Percentiles rank a stretch among this genome's conserved stretches.
phyloP scores from a whole-genome alignment of 768 basidiomycete species.

The Agaricus sinodeliciosus region DNA sequence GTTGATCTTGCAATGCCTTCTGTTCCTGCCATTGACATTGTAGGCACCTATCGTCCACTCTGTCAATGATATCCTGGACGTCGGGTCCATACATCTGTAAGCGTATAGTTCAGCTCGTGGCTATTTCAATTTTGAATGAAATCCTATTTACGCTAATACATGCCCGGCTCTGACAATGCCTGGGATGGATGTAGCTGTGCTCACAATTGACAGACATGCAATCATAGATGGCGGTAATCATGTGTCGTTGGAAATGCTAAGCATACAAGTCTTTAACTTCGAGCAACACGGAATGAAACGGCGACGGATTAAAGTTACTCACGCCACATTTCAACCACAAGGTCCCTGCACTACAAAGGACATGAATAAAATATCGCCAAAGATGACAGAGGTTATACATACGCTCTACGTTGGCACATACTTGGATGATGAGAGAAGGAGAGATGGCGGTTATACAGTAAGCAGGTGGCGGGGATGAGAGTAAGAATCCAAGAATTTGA shows the following conservation, averaged over 20 bases:
- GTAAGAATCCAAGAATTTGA: conserved; percentile 12
- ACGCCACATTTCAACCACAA: conserved; percentile 70
- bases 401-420: conserved; percentile 80
- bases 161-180: conserved; percentile 41
- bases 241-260: conserved; percentile 76
- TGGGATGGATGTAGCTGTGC: conserved; percentile 55
- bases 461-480: background rate
- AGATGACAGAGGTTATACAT: conserved; percentile 23
- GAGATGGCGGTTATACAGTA: conserved; percentile 2
- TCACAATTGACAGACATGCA: conserved; percentile 62
- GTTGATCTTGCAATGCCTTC: conserved; percentile 14
- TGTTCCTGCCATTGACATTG: conserved; percentile 43
- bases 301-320: conserved; percentile 14
- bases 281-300: conserved; percentile 1
- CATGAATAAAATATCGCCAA: conserved; percentile 13
- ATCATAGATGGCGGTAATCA: conserved; percentile 68
- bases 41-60: conserved; percentile 65
- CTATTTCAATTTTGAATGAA: background rate
- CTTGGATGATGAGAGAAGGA: conserved; percentile 3
- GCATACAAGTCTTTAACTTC: conserved; percentile 11
- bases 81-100: conserved; percentile 60
- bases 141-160: conserved; percentile 49
- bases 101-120: background rate
- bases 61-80: conserved; percentile 62
- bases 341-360: conserved; percentile 57